These are phyloP conservation scores for Phytophthora lateralis DNA, from an alignment of 352 stramenopile species.

Conservation along the genomic window DNA sequence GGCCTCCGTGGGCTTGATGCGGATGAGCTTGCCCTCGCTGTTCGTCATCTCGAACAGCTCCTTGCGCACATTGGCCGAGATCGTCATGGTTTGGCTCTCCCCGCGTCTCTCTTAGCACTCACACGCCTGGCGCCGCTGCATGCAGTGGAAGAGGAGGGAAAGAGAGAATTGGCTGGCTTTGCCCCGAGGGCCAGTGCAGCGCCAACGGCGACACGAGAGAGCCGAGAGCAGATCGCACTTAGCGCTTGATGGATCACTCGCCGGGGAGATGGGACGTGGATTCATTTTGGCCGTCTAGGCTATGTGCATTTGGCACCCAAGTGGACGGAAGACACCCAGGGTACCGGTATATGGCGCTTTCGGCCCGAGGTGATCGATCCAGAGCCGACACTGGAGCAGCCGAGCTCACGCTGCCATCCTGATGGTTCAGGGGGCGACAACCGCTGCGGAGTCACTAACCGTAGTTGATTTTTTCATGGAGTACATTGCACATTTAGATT, in stretches of 20 bases:
- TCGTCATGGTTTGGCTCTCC: conserved; percentile 69
- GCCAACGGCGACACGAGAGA: conserved; percentile 32
- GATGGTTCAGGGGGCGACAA: no score
- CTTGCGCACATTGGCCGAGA: conserved; percentile 85
- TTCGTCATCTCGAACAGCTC: conserved; percentile 86
- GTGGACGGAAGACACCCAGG: conserved; percentile 5
- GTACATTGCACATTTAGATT: no score
- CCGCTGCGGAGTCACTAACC: no score
- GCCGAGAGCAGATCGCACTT: conserved; percentile 57
- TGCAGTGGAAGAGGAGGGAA: conserved; percentile 35
- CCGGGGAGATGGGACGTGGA: conserved; percentile 22
- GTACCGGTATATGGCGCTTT: conserved; percentile 5
- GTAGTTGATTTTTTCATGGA: no score
- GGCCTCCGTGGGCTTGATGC: conserved; percentile 83
- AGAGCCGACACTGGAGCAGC: not conserved
- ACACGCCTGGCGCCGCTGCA: conserved; percentile 28
- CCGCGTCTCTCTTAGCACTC: conserved; percentile 17
- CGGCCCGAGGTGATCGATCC: not conserved
- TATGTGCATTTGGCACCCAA: conserved; percentile 4
- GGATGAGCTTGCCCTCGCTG: conserved; percentile 80
- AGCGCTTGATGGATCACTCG: conserved; percentile 30
- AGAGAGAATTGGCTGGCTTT: conserved; percentile 36
- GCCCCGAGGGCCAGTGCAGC: conserved; percentile 30
- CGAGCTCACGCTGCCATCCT: no score
- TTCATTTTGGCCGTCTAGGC: conserved; percentile 9